A percentile compares a stretch with the other conserved stretches of the same genome.
These are phyloP conservation scores for Diaporthe capsici DNA, from an alignment of 2,329 filamentous ascomycete genomes.

Conservation along the genomic window DNA sequence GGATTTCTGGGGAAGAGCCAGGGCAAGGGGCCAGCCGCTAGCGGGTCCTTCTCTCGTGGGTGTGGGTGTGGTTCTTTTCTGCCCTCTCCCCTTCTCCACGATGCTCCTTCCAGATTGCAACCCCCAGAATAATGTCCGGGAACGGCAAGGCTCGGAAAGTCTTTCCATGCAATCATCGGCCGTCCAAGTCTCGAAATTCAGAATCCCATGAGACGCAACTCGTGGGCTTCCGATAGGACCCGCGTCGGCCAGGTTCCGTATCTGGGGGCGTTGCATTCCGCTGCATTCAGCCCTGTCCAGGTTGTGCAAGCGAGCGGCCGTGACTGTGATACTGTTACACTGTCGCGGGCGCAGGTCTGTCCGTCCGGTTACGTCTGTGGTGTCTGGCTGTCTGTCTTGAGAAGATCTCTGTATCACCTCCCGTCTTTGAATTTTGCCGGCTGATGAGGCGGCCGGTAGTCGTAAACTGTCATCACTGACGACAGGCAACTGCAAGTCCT, in stretches of 20 bases:
- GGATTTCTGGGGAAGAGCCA: constrained; percentile 25
- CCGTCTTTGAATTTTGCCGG: not conserved
- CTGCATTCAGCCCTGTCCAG: constrained; percentile 27
- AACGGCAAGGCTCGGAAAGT: constrained; percentile 35
- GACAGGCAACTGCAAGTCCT: not conserved
- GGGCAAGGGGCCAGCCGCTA: constrained; percentile 21
- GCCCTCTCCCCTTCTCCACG: not conserved
- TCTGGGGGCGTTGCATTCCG: not conserved
- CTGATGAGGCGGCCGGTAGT: not conserved
- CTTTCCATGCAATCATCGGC: constrained; percentile 1
- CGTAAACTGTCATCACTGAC: not conserved
- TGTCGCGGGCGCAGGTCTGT: constrained; percentile 8
- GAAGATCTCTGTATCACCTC: not conserved
- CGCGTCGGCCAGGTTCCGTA: constrained; percentile 30
- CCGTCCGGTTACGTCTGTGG: not conserved
- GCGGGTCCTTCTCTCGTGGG: constrained; percentile 17
- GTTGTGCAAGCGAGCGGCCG: constrained; percentile 5
- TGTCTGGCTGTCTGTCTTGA: not conserved
- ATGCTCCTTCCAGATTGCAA: constrained; percentile 1
- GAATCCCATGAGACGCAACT: constrained; percentile 13
- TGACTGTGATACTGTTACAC: not conserved
- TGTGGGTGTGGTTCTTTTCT: not conserved
- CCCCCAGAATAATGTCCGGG: constrained; percentile 24
- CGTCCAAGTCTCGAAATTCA: constrained; percentile 2
- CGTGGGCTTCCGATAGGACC: constrained; percentile 38